Conservation (phyloP, 495 filamentous ascomycete species). For the Geopyxis carbonaria region DNA sequence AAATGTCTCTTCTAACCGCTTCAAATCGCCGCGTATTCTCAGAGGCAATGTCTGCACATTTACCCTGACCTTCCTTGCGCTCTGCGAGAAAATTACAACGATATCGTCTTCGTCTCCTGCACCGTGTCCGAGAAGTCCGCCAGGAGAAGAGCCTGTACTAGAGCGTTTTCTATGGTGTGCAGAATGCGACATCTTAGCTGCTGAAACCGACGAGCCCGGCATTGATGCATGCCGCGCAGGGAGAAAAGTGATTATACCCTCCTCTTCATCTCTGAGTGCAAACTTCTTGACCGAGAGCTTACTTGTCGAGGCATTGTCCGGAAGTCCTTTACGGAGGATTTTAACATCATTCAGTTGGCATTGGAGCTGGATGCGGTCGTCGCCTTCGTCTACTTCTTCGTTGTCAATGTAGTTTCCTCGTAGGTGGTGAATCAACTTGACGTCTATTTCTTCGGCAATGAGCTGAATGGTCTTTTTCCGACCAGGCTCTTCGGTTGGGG, state of each 20-base stretch:
- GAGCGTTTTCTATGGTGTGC: slow-evolving; percentile 50
- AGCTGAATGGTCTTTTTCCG: slow-evolving; percentile 33
- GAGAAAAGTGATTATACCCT: slow-evolving; percentile 60
- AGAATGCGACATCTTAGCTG: slow-evolving; percentile 25
- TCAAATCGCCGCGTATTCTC: slow-evolving; percentile 58
- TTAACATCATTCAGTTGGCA: slow-evolving; percentile 31
- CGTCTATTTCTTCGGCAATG: slow-evolving; percentile 27
- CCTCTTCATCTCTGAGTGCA: slow-evolving; percentile 52
- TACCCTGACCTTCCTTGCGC: slow-evolving; percentile 35
- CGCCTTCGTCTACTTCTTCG: slow-evolving; percentile 8
- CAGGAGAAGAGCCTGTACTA: slow-evolving; percentile 28
- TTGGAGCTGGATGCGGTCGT: slow-evolving; percentile 32
- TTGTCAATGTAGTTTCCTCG: slow-evolving; percentile 25
- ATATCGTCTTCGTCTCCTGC: slow-evolving; percentile 35
- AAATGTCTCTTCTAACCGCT: slow-evolving; percentile 68
- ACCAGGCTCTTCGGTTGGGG: neutral
- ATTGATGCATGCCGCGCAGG: slow-evolving; percentile 1
- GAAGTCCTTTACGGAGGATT: slow-evolving; percentile 24
- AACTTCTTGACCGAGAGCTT: slow-evolving; percentile 46
- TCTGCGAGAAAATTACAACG: slow-evolving; percentile 40
- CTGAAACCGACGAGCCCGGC: slow-evolving; percentile 1
- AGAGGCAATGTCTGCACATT: slow-evolving; percentile 73
- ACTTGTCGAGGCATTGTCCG: slow-evolving; percentile 25
- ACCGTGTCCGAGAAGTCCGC: slow-evolving; percentile 24
- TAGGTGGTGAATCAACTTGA: slow-evolving; percentile 37